These are phyloP conservation scores for Onygenales sp. DNA, from an alignment of 2,329 filamentous ascomycete genomes.

Conservation along the genomic window DNA sequence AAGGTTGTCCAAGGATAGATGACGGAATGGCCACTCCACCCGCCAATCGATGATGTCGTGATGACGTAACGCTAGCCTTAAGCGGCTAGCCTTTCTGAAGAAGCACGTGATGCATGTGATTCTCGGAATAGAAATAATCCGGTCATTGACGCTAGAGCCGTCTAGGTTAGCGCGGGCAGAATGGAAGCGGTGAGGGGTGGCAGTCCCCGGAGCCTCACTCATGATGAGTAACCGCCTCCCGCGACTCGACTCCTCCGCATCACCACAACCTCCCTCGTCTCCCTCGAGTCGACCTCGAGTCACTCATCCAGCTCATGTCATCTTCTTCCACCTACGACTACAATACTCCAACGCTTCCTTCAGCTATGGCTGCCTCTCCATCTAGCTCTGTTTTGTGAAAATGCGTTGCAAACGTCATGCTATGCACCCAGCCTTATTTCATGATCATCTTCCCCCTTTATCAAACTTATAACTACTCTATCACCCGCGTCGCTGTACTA, in stretches of 20 bases:
- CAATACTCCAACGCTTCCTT: not conserved
- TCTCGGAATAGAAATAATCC: not conserved
- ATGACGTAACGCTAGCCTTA: not conserved
- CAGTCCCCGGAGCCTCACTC: not conserved
- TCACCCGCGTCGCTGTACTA: not conserved
- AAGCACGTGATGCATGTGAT: not conserved
- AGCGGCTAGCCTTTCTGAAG: not conserved
- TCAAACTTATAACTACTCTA: not conserved
- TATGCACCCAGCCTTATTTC: not conserved
- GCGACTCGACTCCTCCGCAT: not conserved
- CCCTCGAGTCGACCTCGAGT: not conserved
- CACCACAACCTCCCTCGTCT: not conserved
- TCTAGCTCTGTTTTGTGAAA: not conserved
- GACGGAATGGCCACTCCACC: too few species aligned
- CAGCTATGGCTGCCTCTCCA: not conserved
- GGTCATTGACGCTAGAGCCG: not conserved
- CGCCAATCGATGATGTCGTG: not conserved
- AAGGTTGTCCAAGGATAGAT: too few species aligned
- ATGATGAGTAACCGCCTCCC: not conserved
- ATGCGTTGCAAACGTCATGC: not conserved
- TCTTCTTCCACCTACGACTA: not conserved
- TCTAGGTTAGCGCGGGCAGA: not conserved
- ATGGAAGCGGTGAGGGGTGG: conserved; percentile 1
- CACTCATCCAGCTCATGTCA: not conserved
- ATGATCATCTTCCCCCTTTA: not conserved